Conservation (phyloP, 208 protist species). For the Herpetomonas samuelpessoai region DNA sequence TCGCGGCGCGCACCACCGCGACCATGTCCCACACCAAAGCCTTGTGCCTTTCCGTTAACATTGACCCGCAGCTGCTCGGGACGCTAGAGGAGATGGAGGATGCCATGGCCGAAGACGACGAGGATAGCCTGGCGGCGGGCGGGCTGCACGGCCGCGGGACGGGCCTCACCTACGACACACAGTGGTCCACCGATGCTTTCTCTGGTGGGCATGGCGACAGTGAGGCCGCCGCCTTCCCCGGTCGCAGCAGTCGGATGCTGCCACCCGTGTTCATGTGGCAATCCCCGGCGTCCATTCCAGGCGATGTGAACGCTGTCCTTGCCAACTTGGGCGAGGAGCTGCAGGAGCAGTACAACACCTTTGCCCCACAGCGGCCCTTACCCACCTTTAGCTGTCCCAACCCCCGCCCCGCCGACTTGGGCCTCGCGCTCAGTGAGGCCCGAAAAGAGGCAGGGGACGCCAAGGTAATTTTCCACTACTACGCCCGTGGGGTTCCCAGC, state of each 20-base stretch:
- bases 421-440: slow-evolving; percentile 53
- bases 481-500: slow-evolving; percentile 58
- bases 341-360: slow-evolving; percentile 63
- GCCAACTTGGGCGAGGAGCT: slow-evolving; percentile 55
- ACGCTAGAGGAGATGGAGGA: slow-evolving; percentile 31
- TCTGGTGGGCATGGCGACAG: too few relatives aligned
- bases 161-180: background rate
- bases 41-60: slow-evolving; percentile 67
- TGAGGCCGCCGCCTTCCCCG: background rate
- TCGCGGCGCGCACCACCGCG: slow-evolving; percentile 52
- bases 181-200: too few relatives aligned
- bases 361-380: slow-evolving; percentile 58
- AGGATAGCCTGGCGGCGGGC: slow-evolving; percentile 7
- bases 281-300: slow-evolving; percentile 59
- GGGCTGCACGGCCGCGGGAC: slow-evolving; percentile 2
- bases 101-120: slow-evolving; percentile 14
- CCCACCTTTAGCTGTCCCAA: slow-evolving; percentile 50
- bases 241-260: slow-evolving; percentile 1
- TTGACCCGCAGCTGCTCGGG: slow-evolving; percentile 50
- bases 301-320: slow-evolving; percentile 48
- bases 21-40: slow-evolving; percentile 53
- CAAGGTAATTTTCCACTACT: slow-evolving; percentile 86
- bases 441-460: slow-evolving; percentile 57
- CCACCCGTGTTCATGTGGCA: slow-evolving; percentile 71
- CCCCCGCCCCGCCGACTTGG: slow-evolving; percentile 44